Evolutionary conservation across 129 eudicot species (phyloP).

Genomic region (Chrysanthemum seticuspe): DNA sequence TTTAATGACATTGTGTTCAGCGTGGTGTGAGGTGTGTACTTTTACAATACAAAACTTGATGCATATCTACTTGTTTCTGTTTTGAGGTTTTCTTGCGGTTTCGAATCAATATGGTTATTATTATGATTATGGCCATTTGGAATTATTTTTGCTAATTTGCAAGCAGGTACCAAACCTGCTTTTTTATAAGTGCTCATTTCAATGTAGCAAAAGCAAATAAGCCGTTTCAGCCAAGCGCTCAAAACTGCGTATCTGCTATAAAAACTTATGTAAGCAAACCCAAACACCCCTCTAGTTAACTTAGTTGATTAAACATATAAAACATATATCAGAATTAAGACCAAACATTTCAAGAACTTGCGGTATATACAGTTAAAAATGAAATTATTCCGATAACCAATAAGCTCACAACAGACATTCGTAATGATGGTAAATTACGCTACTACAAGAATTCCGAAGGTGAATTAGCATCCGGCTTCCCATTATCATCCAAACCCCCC

Average conservation of each 20-base stretch:
- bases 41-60: constrained; percentile 5
- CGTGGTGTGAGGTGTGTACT: not conserved
- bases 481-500: constrained; percentile 66
- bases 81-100: constrained; percentile 15
- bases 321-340: not conserved
- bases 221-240: no score
- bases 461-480: constrained; percentile 65
- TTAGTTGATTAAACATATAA: constrained; percentile 11
- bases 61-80: constrained; percentile 10
- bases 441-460: constrained; percentile 83
- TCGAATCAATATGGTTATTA: not conserved
- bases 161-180: not conserved
- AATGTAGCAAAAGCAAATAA: no score
- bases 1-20: constrained; percentile 1
- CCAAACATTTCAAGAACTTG: constrained; percentile 13
- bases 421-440: constrained; percentile 23
- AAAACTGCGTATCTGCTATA: not conserved
- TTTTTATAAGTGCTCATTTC: no score
- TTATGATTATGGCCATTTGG: not conserved
- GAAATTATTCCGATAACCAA: no score
- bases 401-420: not conserved
- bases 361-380: no score
- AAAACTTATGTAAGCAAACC: not conserved
- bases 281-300: not conserved
- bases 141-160: not conserved